These are phyloP conservation scores for Tephrocybe sp. DNA, from an alignment of 768 basidiomycete genomes.

Conservation along the genomic window DNA sequence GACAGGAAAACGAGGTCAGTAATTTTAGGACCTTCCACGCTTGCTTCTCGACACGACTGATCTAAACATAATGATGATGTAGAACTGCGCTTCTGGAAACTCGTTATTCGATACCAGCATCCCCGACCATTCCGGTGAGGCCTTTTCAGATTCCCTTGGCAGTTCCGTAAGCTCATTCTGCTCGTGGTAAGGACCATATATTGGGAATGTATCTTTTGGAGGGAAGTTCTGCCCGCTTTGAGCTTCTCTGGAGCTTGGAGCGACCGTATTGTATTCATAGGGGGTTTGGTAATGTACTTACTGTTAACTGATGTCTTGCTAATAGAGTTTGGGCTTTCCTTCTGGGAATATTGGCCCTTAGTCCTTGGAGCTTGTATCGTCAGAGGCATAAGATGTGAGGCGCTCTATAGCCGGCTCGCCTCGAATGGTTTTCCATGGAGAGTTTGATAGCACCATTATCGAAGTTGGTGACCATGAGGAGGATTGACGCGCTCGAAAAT, in stretches of 20 bases:
- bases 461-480: too few relatives aligned
- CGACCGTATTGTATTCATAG: background rate
- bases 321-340: background rate
- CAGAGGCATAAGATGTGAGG: too few relatives aligned
- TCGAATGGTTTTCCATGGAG: too few relatives aligned
- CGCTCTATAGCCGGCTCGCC: too few relatives aligned
- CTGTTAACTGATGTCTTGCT: background rate
- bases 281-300: background rate
- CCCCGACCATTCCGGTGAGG: slow-evolving; percentile 19
- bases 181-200: slow-evolving; percentile 25
- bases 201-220: slow-evolving; percentile 29
- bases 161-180: background rate
- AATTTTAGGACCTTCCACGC: background rate
- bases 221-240: slow-evolving; percentile 7
- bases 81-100: slow-evolving; percentile 27
- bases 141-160: background rate
- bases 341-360: background rate
- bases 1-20: slow-evolving; percentile 36
- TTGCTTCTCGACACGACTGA: background rate
- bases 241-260: background rate
- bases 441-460: too few relatives aligned
- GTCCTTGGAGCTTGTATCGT: too few relatives aligned
- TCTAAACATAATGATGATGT: background rate
- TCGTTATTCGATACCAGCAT: slow-evolving; percentile 18
- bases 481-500: too few relatives aligned